Evolutionary conservation across 2,329 filamentous ascomycete genomes (phyloP).

Genomic region (Teratosphaeria destructans): DNA sequence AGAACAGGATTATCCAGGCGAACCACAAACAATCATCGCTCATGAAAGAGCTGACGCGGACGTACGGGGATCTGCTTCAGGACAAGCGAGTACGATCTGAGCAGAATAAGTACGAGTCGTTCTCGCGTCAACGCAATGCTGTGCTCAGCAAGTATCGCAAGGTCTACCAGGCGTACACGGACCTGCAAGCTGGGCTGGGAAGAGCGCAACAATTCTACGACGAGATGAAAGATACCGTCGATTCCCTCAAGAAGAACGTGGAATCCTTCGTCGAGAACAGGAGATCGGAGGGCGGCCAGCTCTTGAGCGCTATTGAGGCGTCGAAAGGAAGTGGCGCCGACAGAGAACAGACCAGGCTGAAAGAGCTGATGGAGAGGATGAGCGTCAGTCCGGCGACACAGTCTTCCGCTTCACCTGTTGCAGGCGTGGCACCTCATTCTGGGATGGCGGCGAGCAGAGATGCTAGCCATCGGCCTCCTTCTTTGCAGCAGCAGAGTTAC

Average conservation of each 20-base stretch:
- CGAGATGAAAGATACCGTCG: slow-evolving; percentile 91
- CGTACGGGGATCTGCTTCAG: slow-evolving; percentile 79
- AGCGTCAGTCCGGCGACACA: slow-evolving; percentile 56
- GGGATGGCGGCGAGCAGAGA: slow-evolving; percentile 7
- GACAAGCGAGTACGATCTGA: slow-evolving; percentile 90
- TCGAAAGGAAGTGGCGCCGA: slow-evolving; percentile 62
- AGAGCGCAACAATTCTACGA: slow-evolving; percentile 88
- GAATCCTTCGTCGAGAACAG: slow-evolving; percentile 95
- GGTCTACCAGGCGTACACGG: slow-evolving; percentile 84
- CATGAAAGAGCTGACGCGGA: slow-evolving; percentile 85
- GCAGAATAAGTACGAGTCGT: slow-evolving; percentile 86
- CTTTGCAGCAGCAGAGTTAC: slow-evolving; percentile 32
- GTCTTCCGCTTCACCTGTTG: slow-evolving; percentile 31
- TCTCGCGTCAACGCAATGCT: slow-evolving; percentile 69
- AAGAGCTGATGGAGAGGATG: slow-evolving; percentile 90
- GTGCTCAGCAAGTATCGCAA: slow-evolving; percentile 84
- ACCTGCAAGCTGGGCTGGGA: slow-evolving; percentile 73
- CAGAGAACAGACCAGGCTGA: slow-evolving; percentile 72
- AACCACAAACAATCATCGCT: slow-evolving; percentile 90
- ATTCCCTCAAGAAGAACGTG: slow-evolving; percentile 88
- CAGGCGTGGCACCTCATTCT: background rate
- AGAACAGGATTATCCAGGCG: slow-evolving; percentile 81
- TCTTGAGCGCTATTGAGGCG: slow-evolving; percentile 79
- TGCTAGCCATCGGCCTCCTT: slow-evolving; percentile 31
- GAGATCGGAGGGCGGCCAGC: slow-evolving; percentile 77